Percentiles rank a stretch among this genome's conserved stretches.
Conservation (phyloP, 768 basidiomycete genomes). For the Kondoa malvinella region DNA sequence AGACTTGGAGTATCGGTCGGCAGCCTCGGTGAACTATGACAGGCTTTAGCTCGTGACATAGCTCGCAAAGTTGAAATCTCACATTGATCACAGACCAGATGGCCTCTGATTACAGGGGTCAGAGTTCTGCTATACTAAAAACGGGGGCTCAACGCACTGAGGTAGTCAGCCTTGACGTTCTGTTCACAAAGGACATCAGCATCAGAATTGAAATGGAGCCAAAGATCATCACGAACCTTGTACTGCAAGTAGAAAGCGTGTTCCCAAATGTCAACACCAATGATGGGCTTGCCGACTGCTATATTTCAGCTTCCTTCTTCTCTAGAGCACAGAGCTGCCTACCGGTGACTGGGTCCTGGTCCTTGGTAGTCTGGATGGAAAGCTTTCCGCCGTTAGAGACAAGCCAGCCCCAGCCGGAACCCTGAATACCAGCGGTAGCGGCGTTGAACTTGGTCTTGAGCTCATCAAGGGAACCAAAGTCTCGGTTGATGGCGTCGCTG, state of each 20-base stretch:
- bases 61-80: too few relatives aligned
- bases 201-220: background rate
- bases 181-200: background rate
- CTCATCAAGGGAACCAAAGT: constrained; percentile 71
- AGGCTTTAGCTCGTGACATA: background rate
- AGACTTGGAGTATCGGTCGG: background rate
- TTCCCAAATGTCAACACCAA: constrained; percentile 96
- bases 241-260: constrained; percentile 52
- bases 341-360: constrained; percentile 59
- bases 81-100: background rate
- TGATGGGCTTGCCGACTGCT: constrained; percentile 65
- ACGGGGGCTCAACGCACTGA: background rate
- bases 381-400: constrained; percentile 60
- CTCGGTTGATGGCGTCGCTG: constrained; percentile 54
- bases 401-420: constrained; percentile 94
- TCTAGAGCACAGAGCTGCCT: background rate
- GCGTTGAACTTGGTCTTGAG: constrained; percentile 78
- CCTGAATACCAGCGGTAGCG: constrained; percentile 78
- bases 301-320: constrained; percentile 14
- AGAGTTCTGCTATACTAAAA: background rate
- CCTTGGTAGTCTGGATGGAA: constrained; percentile 78
- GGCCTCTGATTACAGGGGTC: background rate
- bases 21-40: background rate
- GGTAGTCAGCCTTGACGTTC: background rate
- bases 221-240: too few relatives aligned